Evolutionary conservation across 2,329 filamentous ascomycete species (phyloP), one percentile per base, ranked within the genome.

Genomic region (Incumbomyces delicatus): DNA sequence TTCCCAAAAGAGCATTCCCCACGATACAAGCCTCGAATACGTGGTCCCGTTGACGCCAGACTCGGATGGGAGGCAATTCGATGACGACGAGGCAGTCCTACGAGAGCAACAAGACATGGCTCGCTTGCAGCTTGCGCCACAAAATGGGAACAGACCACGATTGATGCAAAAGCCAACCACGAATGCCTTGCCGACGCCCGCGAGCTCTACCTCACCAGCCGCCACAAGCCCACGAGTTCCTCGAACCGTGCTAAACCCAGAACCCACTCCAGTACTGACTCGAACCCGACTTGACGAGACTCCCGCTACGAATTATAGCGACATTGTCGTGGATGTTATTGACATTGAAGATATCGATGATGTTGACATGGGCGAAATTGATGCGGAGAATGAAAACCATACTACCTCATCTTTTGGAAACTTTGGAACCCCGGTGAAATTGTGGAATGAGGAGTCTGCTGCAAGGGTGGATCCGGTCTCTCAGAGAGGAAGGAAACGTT

Each of bases 401-500:
- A 61, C 61, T 1, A 58, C 65, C 3, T 66, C 66, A 8, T 68
- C 69, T 1, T 51, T 63, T 11, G 65, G 67, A 49, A 61, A 61
- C 1, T 66, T 70, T 54, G 68, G 63, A 11, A 66, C 68, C 32
- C 57, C 69, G 16, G 62, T 58, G 32, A 56, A 56, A 20, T 48
- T 72, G 53, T 72, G 70, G 70, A 63, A 58, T 33, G 68, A 71
- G 54, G 66, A 68, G 33, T 62, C 60, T 46, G 67, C 68, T 12
- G 58, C 58, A 39, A 62, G 66, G 16, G 57, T 58, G 42, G 61
- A 62, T 34, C 64, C 66, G 17, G 22, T 55, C 6, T 54, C 16
- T 8, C 65, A 63, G 44, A 63, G 62, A 51, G 67, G 67, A 4
- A 71, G 66, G 55, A 74, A 73, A 55, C 62, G 71, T 42, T 73